These are phyloP conservation scores for Nigrospora sphaerica DNA, from an alignment of 2,329 filamentous ascomycete genomes.

Conservation along the genomic window DNA sequence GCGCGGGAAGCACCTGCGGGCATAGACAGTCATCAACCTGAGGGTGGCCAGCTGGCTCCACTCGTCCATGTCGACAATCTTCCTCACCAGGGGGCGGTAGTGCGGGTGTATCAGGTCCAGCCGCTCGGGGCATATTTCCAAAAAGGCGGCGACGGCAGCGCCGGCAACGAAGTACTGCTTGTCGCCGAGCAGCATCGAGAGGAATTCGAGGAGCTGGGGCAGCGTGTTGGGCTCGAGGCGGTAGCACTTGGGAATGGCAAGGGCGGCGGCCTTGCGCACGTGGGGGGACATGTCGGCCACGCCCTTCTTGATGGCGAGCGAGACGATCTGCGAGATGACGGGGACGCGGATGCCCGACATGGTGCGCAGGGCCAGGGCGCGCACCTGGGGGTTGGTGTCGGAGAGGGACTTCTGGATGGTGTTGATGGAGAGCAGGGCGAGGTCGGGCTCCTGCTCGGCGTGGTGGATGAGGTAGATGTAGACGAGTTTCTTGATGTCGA, in stretches of 20 bases:
- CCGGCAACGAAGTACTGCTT: conserved; percentile 96
- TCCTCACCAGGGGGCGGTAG: conserved; percentile 77
- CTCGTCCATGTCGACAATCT: conserved; percentile 98
- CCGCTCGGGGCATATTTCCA: conserved; percentile 82
- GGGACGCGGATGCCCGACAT: conserved; percentile 98
- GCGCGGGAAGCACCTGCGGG: conserved; percentile 78
- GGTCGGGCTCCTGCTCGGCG: conserved; percentile 91
- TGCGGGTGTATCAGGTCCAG: conserved; percentile 87
- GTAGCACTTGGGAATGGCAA: conserved; percentile 95
- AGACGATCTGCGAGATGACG: conserved; percentile 96
- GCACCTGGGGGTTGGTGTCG: conserved; percentile 82
- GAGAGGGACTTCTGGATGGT: conserved; percentile 97
- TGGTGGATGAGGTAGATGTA: conserved; percentile 98
- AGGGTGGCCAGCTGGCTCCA: conserved; percentile 89
- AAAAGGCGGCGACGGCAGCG: conserved; percentile 80
- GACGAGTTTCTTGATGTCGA: conserved; percentile 95
- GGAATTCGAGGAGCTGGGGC: conserved; percentile 77
- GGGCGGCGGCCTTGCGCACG: conserved; percentile 84
- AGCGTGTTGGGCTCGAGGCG: conserved; percentile 78
- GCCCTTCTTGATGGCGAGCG: conserved; percentile 90
- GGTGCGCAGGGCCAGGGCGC: conserved; percentile 85
- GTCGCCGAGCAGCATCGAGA: conserved; percentile 74
- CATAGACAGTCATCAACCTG: conserved; percentile 75
- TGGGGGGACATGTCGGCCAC: conserved; percentile 89
- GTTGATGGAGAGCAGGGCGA: conserved; percentile 93